Conservation (phyloP, 2,329 filamentous ascomycete species). For the Xylaria multiplex region DNA sequence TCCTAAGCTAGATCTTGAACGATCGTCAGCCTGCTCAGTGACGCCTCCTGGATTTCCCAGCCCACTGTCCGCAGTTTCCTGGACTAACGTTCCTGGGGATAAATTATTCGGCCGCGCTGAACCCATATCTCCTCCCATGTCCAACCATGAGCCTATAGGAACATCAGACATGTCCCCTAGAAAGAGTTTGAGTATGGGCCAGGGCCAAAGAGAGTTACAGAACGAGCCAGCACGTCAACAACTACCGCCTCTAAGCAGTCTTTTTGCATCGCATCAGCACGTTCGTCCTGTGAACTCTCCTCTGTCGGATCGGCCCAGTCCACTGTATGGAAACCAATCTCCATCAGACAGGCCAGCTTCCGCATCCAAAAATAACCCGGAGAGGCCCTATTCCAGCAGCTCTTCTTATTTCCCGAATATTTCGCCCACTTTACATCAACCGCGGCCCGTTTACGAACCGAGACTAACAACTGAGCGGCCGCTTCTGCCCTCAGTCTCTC, state of each 20-base stretch:
- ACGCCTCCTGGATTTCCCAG: conserved; percentile 64
- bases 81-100: conserved; percentile 58
- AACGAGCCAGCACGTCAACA: conserved; percentile 55
- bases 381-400: conserved; percentile 52
- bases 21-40: conserved; percentile 61
- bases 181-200: conserved; percentile 53
- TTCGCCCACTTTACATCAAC: conserved; percentile 54
- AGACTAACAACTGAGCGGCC: conserved; percentile 57
- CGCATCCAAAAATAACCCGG: conserved; percentile 50
- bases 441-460: conserved; percentile 59
- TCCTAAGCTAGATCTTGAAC: conserved; percentile 61
- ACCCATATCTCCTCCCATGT: conserved; percentile 66
- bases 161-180: conserved; percentile 57
- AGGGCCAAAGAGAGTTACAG: conserved; percentile 50
- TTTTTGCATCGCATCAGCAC: conserved; percentile 62
- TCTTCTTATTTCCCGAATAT: conserved; percentile 60
- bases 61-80: conserved; percentile 60
- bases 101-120: conserved; percentile 56
- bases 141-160: conserved; percentile 63
- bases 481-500: conserved; percentile 46
- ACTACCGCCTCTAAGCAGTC: conserved; percentile 66
- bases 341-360: conserved; percentile 59
- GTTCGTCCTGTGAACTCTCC: conserved; percentile 59
- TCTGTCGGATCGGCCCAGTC: conserved; percentile 57
- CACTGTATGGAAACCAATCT: conserved; percentile 55